Evolutionary conservation across 441 rosid species (phyloP), one percentile per base, ranked within the genome.

Genomic region (Gossypium trilobum): DNA sequence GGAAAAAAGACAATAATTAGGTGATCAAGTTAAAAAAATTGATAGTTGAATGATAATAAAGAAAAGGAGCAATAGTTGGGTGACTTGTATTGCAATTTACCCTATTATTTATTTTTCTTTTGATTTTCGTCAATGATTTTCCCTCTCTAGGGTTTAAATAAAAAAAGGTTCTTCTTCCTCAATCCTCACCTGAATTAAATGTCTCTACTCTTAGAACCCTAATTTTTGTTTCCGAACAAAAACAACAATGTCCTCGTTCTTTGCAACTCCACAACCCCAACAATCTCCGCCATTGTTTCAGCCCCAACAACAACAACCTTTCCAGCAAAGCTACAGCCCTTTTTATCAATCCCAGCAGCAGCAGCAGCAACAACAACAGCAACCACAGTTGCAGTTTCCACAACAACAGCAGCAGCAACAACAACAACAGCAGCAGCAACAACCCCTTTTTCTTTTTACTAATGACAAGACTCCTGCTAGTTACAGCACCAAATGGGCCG

Each of bases 401-500:
- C 89, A 73, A 27, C 78, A 57, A 9, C 85, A 70, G 29, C 87
- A 71, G 10, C 87, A 75, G 22, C 83, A 78, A 0, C 86, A 74
- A 1, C 85, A 60, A 0, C 88, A 79, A 1, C 81, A 79, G 10
- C 87, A 81, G 3, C 94, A 86, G n/a, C 98, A 87, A 31, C 63
- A 58, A 58, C 65, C 65, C 22, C 67, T 87, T 75, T 91, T 84
- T 84, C 82, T 95, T 74, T 87, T 90, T 70, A 93, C 96, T 22
- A 88, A 84, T 77, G 99, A 93, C 1, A 91, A 81, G 75, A 81
- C 91, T 13, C 97, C 95, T 51, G 99, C 95, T 51, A 95, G 10
- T 86, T 95, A 90, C 81, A 80, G 97, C 72, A 89, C 98, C 16
- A 91, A 88, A 73, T 95, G 99, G 99, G 84, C 87, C 10, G 97